Conservation (phyloP, 805 yeast species). For the Tetrapisispora namnaoensis region DNA sequence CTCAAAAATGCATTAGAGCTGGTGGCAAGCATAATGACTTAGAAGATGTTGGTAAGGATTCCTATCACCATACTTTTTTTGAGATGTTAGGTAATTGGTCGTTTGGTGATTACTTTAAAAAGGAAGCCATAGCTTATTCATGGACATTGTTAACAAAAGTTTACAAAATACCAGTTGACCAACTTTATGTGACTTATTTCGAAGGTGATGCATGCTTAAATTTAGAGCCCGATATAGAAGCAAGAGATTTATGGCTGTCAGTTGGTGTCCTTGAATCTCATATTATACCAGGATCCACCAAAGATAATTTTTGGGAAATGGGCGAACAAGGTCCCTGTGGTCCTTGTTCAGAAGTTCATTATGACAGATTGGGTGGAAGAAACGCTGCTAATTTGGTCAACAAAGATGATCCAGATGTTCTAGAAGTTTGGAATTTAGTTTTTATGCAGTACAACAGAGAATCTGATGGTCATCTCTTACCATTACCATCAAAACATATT, state of each 20-base stretch:
- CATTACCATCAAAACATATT: constrained; percentile 88
- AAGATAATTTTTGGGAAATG: constrained; percentile 99
- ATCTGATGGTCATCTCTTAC: constrained; percentile 62
- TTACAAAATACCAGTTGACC: constrained; percentile 65
- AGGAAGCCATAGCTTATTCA: constrained; percentile 78
- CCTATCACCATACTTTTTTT: constrained; percentile 96
- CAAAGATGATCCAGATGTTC: constrained; percentile 94
- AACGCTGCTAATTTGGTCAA: constrained; percentile 87
- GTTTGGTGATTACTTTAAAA: constrained; percentile 95
- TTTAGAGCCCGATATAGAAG: constrained; percentile 88
- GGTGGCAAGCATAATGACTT: constrained; percentile 98
- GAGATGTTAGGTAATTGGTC: constrained; percentile 99
- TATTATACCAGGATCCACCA: constrained; percentile 82
- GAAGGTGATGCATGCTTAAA: constrained; percentile 83
- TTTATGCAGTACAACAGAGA: constrained; percentile 96
- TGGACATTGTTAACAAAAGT: constrained; percentile 88
- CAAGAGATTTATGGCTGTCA: constrained; percentile 73
- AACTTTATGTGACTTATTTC: constrained; percentile 90
- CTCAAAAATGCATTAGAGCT: constrained; percentile 98
- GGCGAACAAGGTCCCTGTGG: constrained; percentile 99
- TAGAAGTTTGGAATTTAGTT: constrained; percentile 96
- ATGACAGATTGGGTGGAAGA: constrained; percentile 97
- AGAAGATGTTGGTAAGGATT: constrained; percentile 97
- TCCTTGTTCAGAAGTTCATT: constrained; percentile 96
- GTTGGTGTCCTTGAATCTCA: constrained; percentile 89